Evolutionary conservation across 192 early-diverging fungal species (phyloP).

Genomic region (Gryganskiella cystojenkinii): DNA sequence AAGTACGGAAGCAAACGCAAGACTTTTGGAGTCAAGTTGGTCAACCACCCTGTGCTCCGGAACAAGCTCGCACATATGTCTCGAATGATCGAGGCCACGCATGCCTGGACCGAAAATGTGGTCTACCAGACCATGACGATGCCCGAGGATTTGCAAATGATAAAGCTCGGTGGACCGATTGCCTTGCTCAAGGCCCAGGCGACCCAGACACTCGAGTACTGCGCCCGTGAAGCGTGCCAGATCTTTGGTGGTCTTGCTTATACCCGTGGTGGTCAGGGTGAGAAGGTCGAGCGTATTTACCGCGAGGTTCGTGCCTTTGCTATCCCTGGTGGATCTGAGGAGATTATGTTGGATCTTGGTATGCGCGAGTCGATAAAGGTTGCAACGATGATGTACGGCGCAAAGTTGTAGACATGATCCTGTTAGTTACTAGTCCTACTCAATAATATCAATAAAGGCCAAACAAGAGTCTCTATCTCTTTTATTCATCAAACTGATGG

Average conservation of each 20-base stretch:
- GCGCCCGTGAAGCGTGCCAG: conserved; percentile 88
- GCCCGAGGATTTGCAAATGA: conserved; percentile 74
- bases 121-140: conserved; percentile 78
- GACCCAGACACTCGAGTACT: conserved; percentile 89
- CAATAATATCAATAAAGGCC: too few relatives aligned
- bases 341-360: conserved; percentile 91
- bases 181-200: conserved; percentile 87
- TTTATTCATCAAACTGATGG: too few relatives aligned
- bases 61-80: conserved; percentile 88
- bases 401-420: conserved; percentile 26
- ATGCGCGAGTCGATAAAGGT: conserved; percentile 80
- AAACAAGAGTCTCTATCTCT: too few relatives aligned
- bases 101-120: conserved; percentile 84
- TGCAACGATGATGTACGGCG: conserved; percentile 40
- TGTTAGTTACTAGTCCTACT: too few relatives aligned
- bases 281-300: conserved; percentile 85
- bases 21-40: conserved; percentile 87
- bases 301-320: conserved; percentile 87
- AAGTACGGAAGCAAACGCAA: conserved; percentile 87
- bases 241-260: conserved; percentile 91
- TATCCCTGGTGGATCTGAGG: conserved; percentile 90
- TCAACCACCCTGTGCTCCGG: conserved; percentile 87
- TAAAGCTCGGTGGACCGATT: conserved; percentile 86
- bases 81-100: conserved; percentile 85
- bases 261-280: conserved; percentile 77